Base-by-base conservation (phyloP, 768 basidiomycete species). In the Coprinellus aureogranulatus region DNA sequence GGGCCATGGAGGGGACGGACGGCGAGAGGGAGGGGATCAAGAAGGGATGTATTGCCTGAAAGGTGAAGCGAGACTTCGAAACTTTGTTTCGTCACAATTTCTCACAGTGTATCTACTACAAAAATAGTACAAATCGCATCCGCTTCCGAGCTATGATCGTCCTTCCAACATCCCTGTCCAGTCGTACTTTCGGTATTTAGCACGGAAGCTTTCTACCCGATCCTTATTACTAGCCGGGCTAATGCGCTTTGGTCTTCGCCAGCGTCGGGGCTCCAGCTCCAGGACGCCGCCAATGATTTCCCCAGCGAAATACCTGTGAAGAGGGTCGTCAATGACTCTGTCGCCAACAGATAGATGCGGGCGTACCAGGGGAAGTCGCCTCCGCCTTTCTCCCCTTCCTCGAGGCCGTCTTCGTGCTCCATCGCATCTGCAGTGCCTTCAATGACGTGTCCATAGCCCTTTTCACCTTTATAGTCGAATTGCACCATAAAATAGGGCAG, bases 401-500 rank as follows among this genome's bases (percentile, higher is more conserved):
- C 89, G 30, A 89, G 70, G 23, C 81, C 86, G 6, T 70, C 69
- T 59, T 87, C 85, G 16, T 87, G 84, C 28, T 85, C 88, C 18
- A 80, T 82, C 2, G 81, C 82, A 37, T 90, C 87, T 25, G 81
- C 84, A 0, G 85, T 83, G 1, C 97, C 97, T 70, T 99, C 97
- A 59, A 99, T 97, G 60, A 99, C 92, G 72, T 99, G 97, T 0
- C 97, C 97, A 68, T 94, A 99, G 2, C 97, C 97, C 67, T 92
- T 94, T 72, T 98, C 94, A 25, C 97, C 94, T 66, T 95, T 98
- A 72, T 98, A 81, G 72, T 99, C 97, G 71, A 96, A 99, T 64
- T 96, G 94, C 6, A 98, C 91, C 92, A 95, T 96, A 66, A 99
- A 99, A 72, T 99, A 99, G 1, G 97, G 97, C 28, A 99, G 75